Conservation (phyloP, 139 green algal genomes). For the Klebsormidium nitens region DNA sequence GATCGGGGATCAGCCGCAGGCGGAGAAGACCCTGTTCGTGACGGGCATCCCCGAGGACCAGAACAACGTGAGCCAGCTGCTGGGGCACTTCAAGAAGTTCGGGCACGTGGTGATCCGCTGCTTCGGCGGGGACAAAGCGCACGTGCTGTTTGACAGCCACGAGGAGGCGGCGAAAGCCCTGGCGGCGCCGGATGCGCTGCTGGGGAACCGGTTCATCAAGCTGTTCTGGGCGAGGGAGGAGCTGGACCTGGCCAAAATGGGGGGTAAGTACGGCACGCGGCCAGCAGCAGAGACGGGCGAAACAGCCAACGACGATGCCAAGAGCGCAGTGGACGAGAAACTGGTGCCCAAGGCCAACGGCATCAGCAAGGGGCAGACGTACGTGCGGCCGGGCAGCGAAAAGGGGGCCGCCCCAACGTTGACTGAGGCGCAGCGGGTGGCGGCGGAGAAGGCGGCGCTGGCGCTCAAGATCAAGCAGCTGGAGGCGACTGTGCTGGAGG, state of each 20-base stretch:
- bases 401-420: no score
- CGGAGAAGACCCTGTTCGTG: constrained; percentile 35
- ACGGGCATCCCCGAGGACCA: constrained; percentile 17
- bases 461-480: no score
- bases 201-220: constrained; percentile 39
- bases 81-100: constrained; percentile 36
- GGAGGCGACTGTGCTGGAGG: no score
- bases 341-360: no score
- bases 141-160: constrained; percentile 27
- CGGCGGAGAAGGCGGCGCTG: no score
- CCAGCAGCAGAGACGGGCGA: no score
- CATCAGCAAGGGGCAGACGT: no score
- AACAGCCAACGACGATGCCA: no score
- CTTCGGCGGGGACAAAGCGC: constrained; percentile 10
- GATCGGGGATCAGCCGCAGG: not conserved
- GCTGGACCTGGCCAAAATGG: not conserved
- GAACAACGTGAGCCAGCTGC: not conserved
- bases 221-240: constrained; percentile 17
- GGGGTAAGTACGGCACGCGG: not conserved
- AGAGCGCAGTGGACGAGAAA: no score
- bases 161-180: constrained; percentile 22
- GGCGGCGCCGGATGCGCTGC: constrained; percentile 19
- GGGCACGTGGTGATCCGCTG: constrained; percentile 22
- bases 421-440: no score
- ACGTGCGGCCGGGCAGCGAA: no score